phyloP scores from a whole-genome alignment of 2,329 filamentous ascomycete species.

The Fragosphaeria purpurea region DNA sequence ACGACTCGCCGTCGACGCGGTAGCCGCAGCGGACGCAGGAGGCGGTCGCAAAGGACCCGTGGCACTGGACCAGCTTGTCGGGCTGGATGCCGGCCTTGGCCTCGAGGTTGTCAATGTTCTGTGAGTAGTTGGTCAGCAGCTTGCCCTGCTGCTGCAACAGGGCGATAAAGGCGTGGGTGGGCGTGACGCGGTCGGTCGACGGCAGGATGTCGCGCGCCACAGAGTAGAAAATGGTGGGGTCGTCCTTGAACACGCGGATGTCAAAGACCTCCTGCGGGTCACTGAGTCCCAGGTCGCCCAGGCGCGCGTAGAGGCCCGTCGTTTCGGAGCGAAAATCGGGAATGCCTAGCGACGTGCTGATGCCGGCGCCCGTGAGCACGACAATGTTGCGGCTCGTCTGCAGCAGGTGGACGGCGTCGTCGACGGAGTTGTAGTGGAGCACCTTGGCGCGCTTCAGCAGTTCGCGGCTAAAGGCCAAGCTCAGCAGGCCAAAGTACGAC shows the following conservation, averaged over 20 bases:
- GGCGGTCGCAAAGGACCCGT: conserved; percentile 90
- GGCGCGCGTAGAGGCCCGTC: conserved; percentile 79
- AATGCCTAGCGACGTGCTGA: conserved; percentile 92
- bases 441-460: conserved; percentile 75
- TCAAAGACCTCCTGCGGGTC: conserved; percentile 96
- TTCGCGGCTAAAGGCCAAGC: conserved; percentile 69
- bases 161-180: conserved; percentile 88
- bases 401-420: conserved; percentile 75
- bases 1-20: conserved; percentile 62
- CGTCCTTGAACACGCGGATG: conserved; percentile 73
- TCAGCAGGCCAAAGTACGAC: conserved; percentile 64
- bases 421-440: conserved; percentile 68
- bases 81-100: conserved; percentile 70
- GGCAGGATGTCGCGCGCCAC: conserved; percentile 87
- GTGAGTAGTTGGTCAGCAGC: conserved; percentile 92
- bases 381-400: conserved; percentile 72
- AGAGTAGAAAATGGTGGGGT: conserved; percentile 80
- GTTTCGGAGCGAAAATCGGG: conserved; percentile 94
- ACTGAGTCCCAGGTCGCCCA: conserved; percentile 64
- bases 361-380: conserved; percentile 89
- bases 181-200: conserved; percentile 67
- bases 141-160: conserved; percentile 81
- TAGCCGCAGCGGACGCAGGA: conserved; percentile 75
- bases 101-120: conserved; percentile 97
- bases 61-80: conserved; percentile 86